Conservation (phyloP, 1,284 basidiomycete species). For the Vanrija sp. region DNA sequence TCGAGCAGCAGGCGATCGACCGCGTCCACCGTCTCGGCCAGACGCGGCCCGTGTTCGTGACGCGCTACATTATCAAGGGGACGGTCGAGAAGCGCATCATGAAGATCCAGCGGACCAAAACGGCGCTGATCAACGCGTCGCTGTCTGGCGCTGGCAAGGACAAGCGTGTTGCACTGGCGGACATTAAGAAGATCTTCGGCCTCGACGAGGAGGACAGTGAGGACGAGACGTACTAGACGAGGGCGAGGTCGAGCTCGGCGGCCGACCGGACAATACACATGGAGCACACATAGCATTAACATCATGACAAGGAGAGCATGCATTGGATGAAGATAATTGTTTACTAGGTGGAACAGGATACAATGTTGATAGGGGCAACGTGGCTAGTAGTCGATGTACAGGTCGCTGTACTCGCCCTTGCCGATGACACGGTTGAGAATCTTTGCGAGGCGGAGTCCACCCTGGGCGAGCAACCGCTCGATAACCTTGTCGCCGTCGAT, state of each 20-base stretch:
- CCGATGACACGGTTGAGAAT: slow-evolving; percentile 58
- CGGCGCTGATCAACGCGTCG: slow-evolving; percentile 48
- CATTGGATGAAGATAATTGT: too few species aligned
- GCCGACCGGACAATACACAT: not conserved
- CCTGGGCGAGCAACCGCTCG: slow-evolving; percentile 76
- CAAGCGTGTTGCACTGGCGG: slow-evolving; percentile 38
- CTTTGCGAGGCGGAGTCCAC: slow-evolving; percentile 73
- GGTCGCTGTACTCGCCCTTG: not conserved
- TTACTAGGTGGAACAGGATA: not conserved
- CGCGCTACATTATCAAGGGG: slow-evolving; percentile 70
- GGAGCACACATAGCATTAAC: not conserved
- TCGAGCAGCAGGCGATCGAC: slow-evolving; percentile 73
- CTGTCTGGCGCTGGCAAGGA: slow-evolving; percentile 39
- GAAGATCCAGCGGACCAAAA: slow-evolving; percentile 62
- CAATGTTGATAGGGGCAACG: not conserved
- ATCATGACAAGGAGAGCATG: too few species aligned
- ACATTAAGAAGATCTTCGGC: slow-evolving; percentile 50
- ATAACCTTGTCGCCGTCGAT: slow-evolving; percentile 66
- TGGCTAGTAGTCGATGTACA: slow-evolving; percentile 12
- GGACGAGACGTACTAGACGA: slow-evolving; percentile 30
- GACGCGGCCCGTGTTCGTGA: slow-evolving; percentile 68
- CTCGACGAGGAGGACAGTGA: slow-evolving; percentile 44
- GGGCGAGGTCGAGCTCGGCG: not conserved
- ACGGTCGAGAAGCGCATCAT: slow-evolving; percentile 71
- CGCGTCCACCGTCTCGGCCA: slow-evolving; percentile 54